Evolutionary conservation across 352 stramenopile species (phyloP).

Genomic region (Globisporangium camurandrum): DNA sequence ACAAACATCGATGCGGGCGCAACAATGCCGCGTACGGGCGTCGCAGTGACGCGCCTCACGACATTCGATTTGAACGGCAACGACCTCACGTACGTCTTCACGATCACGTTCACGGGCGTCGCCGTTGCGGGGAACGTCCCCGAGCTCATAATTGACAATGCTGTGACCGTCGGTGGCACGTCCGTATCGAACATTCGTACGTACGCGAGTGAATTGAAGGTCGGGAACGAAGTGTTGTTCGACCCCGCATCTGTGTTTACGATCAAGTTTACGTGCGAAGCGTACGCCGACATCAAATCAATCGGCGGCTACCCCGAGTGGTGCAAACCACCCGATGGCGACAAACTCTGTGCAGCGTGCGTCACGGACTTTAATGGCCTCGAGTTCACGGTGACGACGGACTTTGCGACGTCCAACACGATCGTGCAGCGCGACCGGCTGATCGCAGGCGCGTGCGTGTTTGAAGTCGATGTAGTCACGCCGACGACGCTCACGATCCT

Average conservation of each 20-base stretch:
- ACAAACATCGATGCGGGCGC: slow-evolving; percentile 38
- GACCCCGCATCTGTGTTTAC: slow-evolving; percentile 34
- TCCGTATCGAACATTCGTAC: slow-evolving; percentile 26
- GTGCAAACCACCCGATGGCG: slow-evolving; percentile 29
- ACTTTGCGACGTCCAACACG: slow-evolving; percentile 9
- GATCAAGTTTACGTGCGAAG: slow-evolving; percentile 67
- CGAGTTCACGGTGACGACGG: slow-evolving; percentile 24
- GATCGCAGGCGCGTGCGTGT: slow-evolving; percentile 49
- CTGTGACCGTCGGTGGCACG: slow-evolving; percentile 21
- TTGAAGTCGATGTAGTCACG: slow-evolving; percentile 27
- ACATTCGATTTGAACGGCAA: slow-evolving; percentile 11
- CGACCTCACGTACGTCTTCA: slow-evolving; percentile 70
- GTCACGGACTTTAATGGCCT: slow-evolving; percentile 63
- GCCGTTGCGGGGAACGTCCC: slow-evolving; percentile 85
- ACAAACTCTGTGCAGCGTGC: slow-evolving; percentile 43
- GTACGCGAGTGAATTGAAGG: slow-evolving; percentile 17
- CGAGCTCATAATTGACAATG: slow-evolving; percentile 37
- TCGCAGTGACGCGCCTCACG: slow-evolving; percentile 25
- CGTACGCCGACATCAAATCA: slow-evolving; percentile 73
- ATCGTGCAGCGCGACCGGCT: slow-evolving; percentile 23
- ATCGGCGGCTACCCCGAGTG: slow-evolving; percentile 42
- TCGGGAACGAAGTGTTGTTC: slow-evolving; percentile 41
- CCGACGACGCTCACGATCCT: slow-evolving; percentile 29
- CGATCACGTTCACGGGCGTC: slow-evolving; percentile 81
- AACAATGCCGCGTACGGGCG: neutral